Percentiles rank a stretch among this genome's conserved stretches.
Conservation (phyloP, 208 protist species). For the Spironucleus salmonicida region DNA sequence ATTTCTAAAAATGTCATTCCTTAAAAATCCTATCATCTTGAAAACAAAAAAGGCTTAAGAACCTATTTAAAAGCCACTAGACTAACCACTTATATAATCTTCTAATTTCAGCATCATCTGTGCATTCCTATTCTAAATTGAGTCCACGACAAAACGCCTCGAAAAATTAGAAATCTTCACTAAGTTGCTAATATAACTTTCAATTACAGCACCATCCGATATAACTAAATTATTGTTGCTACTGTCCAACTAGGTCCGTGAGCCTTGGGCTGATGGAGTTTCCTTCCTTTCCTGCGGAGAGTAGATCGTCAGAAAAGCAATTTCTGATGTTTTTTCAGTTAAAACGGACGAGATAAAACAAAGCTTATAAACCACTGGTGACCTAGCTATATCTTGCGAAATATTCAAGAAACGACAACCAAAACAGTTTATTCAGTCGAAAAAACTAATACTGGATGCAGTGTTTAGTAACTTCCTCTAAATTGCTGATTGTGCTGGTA, state of each 20-base stretch:
- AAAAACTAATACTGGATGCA: slow-evolving; percentile 61
- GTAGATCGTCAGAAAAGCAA: background rate
- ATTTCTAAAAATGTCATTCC: no score
- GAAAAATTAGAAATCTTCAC: background rate
- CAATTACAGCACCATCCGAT: background rate
- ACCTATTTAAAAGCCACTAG: no score
- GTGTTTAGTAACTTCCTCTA: slow-evolving; percentile 67
- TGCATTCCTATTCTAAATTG: no score
- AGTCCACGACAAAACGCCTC: slow-evolving; percentile 10
- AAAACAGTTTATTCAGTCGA: slow-evolving; percentile 64
- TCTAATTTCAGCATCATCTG: no score
- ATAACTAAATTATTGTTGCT: background rate
- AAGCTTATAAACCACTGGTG: background rate
- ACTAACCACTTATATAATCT: no score
- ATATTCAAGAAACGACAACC: slow-evolving; percentile 23
- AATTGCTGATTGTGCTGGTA: slow-evolving; percentile 66
- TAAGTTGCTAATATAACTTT: background rate
- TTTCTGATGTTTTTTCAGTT: background rate
- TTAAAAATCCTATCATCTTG: no score
- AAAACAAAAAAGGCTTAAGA: no score
- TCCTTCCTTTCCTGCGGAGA: background rate
- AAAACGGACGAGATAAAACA: background rate
- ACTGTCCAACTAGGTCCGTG: background rate
- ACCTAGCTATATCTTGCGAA: background rate
- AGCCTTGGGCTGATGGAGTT: background rate